Evolutionary conservation across 2,329 filamentous ascomycete genomes (phyloP).

Genomic region (Verticillium nonalfalfae): DNA sequence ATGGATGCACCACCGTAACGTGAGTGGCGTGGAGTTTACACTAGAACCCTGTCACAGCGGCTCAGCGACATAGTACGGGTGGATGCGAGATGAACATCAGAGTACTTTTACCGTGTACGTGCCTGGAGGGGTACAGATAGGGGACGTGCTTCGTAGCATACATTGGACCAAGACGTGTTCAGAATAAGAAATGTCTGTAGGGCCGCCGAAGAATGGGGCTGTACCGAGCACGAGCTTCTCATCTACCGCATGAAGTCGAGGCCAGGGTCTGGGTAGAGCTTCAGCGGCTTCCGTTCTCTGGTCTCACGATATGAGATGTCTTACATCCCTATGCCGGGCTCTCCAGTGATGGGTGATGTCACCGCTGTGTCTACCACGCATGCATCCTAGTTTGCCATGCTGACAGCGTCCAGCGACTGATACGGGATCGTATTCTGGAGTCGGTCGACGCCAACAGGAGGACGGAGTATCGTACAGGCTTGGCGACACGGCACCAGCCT

Average conservation of each 20-base stretch:
- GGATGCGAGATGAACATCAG: not conserved
- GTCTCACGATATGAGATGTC: not conserved
- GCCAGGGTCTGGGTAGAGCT: not conserved
- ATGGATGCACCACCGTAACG: not conserved
- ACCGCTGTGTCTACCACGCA: not conserved
- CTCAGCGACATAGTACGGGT: too few species aligned
- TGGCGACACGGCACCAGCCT: not conserved
- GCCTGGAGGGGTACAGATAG: not conserved
- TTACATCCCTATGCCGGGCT: not conserved
- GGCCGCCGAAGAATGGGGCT: not conserved
- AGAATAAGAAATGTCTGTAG: not conserved
- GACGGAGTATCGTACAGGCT: not conserved
- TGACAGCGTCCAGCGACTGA: not conserved
- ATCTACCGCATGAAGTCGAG: not conserved
- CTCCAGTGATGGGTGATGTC: not conserved
- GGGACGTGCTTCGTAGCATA: not conserved
- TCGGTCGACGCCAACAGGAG: not conserved
- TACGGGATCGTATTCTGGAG: not conserved
- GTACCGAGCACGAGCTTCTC: not conserved
- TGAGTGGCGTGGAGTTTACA: not conserved
- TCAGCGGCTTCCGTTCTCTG: not conserved
- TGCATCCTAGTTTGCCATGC: not conserved
- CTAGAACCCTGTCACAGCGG: not conserved
- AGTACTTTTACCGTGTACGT: not conserved
- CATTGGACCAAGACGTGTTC: not conserved